These are phyloP conservation scores for Chlamydomonas urium DNA, from an alignment of 139 green algal genomes.

Conservation along the genomic window DNA sequence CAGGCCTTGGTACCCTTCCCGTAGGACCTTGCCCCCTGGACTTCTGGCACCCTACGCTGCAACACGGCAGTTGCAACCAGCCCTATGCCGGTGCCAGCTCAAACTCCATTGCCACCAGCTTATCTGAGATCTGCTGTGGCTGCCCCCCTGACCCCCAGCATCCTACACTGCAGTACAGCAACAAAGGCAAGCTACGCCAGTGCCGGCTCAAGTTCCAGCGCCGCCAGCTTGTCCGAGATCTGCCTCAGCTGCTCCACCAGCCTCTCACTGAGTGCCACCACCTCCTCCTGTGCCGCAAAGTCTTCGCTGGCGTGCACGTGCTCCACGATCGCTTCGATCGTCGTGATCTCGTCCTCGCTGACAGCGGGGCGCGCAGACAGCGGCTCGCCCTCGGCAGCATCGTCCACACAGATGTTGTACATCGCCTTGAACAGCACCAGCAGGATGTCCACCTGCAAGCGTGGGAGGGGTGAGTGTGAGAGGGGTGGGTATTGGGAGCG, in stretches of 20 bases:
- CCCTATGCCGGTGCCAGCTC: no score
- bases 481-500: no score
- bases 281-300: not conserved
- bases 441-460: constrained; percentile 29
- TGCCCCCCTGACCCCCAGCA: no score
- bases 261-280: not conserved
- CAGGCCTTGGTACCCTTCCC: no score
- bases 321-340: constrained; percentile 11
- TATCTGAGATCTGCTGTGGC: no score
- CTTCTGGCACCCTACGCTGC: no score
- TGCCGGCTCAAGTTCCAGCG: not conserved
- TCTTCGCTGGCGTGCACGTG: not conserved
- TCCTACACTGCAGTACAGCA: no score
- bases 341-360: constrained; percentile 13
- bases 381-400: not conserved
- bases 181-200: no score
- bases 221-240: not conserved
- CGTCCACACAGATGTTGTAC: constrained; percentile 39
- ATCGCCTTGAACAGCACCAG: constrained; percentile 43
- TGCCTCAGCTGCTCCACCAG: constrained; percentile 2
- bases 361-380: not conserved
- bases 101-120: constrained; percentile 2
- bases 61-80: no score
- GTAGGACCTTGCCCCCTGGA: no score
- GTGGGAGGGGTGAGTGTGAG: no score